phyloP scores from a whole-genome alignment of 495 filamentous ascomycete genomes.

The Talaromyces ruber region DNA sequence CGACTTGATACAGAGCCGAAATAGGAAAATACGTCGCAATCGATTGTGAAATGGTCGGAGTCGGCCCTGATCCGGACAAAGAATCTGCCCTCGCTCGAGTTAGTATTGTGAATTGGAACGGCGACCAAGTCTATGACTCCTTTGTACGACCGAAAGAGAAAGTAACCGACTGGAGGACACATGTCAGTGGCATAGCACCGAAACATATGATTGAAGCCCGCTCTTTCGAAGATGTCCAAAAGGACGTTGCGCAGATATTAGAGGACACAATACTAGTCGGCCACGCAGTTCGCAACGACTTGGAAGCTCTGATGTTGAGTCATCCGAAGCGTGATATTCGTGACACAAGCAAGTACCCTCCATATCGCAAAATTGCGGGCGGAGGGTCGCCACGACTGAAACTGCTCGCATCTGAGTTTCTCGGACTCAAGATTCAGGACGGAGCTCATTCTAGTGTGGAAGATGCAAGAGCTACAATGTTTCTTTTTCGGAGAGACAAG shows the following conservation, averaged over 20 bases:
- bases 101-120: conserved; percentile 87
- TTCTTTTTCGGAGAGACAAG: conserved; percentile 74
- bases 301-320: conserved; percentile 63
- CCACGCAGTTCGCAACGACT: conserved; percentile 82
- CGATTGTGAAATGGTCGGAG: conserved; percentile 98
- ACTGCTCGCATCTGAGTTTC: conserved; percentile 63
- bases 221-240: conserved; percentile 65
- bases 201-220: conserved; percentile 60
- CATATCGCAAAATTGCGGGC: conserved; percentile 62
- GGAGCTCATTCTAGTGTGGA: conserved; percentile 72
- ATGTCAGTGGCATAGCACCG: conserved; percentile 69
- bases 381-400: conserved; percentile 74
- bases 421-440: conserved; percentile 76
- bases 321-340: conserved; percentile 71
- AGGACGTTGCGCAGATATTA: conserved; percentile 62
- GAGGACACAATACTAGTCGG: conserved; percentile 71
- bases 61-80: conserved; percentile 56
- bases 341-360: conserved; percentile 72
- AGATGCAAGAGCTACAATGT: conserved; percentile 85
- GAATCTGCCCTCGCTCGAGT: conserved; percentile 73
- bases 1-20: conserved; percentile 30
- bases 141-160: conserved; percentile 70
- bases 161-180: conserved; percentile 84
- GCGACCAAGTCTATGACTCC: conserved; percentile 81
- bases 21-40: conserved; percentile 83